Evolutionary conservation across 345 rosid genomes (phyloP), one percentile per base, ranked within the genome.

Genomic region (Boechera retrofracta): DNA sequence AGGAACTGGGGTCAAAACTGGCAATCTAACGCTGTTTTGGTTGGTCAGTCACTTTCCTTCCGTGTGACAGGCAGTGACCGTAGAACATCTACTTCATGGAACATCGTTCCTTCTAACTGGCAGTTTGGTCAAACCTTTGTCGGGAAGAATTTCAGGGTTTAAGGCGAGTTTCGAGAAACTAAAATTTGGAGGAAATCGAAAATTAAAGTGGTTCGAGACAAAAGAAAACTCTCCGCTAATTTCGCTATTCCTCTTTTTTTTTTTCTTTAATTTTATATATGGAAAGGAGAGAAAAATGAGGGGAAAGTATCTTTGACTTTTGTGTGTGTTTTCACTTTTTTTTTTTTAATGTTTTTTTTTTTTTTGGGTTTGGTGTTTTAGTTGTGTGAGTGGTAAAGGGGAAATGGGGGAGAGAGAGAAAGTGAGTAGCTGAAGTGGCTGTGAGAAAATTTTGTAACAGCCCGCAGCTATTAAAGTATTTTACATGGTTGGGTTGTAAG

Each of bases 71-170:
- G 85, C 85, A 91, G 94, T 72, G 97, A 91, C 81, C 82, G 89
- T 9, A 82, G 97, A 56, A 80, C 86, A 9, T 87, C 97, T 54
- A 91, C 97, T 48, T 89, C 97, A 0, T 87, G 94, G 97, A 91
- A 91, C 75, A 77, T 89, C 2, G 92, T 75, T 38, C 92, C 94
- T 18, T 71, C 92, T 13, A 59, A 81, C 71, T 91, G 97, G 97
- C 89, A 86, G 80, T 91, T 91, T 52, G 88, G 94, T 26, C 97
- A 91, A 75, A 89, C 97, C n/a, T 91, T 89, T 87, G 77, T 79
- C 15, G 97, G 97, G 33, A 87, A 91, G 82, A 91, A 89, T 73
- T 91, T 89, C 80, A 86, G 92, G 83, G 90, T 87, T 67, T 89
- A 69, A 47, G 3, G 1, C 58, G 32, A 60, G 60, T 65, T 49